Conservation (phyloP, 371 early-diverging fungal genomes). For the Mortierella sp. region DNA sequence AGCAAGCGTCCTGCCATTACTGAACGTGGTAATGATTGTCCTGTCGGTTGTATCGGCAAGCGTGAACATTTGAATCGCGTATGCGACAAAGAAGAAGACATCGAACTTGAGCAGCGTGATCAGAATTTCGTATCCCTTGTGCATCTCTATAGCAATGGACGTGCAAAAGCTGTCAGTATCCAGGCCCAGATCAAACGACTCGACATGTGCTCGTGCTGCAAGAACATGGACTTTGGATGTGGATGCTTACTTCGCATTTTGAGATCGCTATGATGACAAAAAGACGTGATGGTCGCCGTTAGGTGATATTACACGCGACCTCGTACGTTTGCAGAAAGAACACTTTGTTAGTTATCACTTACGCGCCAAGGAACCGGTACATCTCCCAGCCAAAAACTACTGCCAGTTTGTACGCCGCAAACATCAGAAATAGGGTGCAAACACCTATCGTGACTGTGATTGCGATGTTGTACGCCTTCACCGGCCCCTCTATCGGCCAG, state of each 20-base stretch:
- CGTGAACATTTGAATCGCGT: constrained; percentile 44
- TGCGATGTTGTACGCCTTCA: constrained; percentile 35
- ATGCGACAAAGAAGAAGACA: constrained; percentile 50
- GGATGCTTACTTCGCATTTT: constrained; percentile 32
- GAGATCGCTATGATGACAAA: constrained; percentile 17
- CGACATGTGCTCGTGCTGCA: background rate
- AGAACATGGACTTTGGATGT: background rate
- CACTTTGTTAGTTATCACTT: constrained; percentile 28
- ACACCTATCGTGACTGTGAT: constrained; percentile 42
- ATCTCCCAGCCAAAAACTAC: constrained; percentile 50
- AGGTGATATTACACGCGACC: no score
- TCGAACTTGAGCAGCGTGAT: constrained; percentile 49
- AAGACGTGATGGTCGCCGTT: background rate
- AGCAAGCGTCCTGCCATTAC: constrained; percentile 17
- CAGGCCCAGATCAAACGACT: no score
- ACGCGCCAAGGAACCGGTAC: constrained; percentile 51
- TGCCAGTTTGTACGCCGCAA: constrained; percentile 38
- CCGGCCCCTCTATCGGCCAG: constrained; percentile 11
- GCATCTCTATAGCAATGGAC: constrained; percentile 22
- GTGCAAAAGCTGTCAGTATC: background rate
- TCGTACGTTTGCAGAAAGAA: no score
- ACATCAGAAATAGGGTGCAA: constrained; percentile 22
- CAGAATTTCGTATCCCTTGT: constrained; percentile 51
- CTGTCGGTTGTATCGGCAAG: constrained; percentile 36
- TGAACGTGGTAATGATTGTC: constrained; percentile 15